Percentiles rank a stretch among this genome's conserved stretches.
Conservation (phyloP, 768 basidiomycete species). For the Leccinum variicolor region DNA sequence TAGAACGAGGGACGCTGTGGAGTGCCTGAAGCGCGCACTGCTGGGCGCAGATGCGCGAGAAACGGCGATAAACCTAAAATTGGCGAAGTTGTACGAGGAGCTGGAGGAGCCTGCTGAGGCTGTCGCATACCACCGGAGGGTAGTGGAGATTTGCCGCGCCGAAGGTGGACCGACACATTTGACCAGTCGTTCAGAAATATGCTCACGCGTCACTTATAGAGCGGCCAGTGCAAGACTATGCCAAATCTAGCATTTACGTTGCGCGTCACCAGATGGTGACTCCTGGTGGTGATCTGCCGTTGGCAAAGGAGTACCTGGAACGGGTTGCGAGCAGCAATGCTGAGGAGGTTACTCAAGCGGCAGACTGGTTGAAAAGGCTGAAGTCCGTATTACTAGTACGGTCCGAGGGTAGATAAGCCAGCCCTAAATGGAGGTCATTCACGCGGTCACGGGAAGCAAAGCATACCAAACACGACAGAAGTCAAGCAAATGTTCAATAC, state of each 20-base stretch:
- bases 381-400: constrained; percentile 34
- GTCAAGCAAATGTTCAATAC: constrained; percentile 32
- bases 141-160: constrained; percentile 58
- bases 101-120: constrained; percentile 68
- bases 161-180: constrained; percentile 40
- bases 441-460: constrained; percentile 38
- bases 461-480: constrained; percentile 38
- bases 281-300: constrained; percentile 58
- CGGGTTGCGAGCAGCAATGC: constrained; percentile 74
- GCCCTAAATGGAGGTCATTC: constrained; percentile 34
- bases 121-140: constrained; percentile 75
- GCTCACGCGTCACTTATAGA: constrained; percentile 33
- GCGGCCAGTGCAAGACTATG: constrained; percentile 72
- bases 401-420: constrained; percentile 15
- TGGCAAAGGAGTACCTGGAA: constrained; percentile 74
- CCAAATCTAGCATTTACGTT: constrained; percentile 80
- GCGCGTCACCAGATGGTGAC: constrained; percentile 73
- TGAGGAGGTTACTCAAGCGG: constrained; percentile 73
- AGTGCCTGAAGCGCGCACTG: constrained; percentile 88
- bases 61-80: constrained; percentile 64
- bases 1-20: constrained; percentile 85
- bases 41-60: constrained; percentile 77
- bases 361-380: constrained; percentile 64
- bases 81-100: constrained; percentile 68
- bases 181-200: not conserved